A percentile compares a stretch with the other conserved stretches of the same genome.
Conservation (phyloP, 257 asterid genomes). For the Asclepias syriaca region DNA sequence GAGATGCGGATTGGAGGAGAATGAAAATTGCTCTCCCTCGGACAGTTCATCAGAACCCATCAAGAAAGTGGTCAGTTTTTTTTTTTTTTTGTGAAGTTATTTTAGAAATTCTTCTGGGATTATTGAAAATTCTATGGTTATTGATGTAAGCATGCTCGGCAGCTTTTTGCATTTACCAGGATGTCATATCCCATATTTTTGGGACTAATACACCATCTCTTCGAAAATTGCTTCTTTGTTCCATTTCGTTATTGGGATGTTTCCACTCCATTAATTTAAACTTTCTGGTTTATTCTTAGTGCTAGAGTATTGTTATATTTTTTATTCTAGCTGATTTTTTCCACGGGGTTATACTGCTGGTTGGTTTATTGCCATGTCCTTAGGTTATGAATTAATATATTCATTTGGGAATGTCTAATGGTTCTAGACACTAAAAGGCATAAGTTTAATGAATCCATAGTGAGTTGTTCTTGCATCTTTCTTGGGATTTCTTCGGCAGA, state of each 20-base stretch:
- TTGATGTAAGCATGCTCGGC: background rate
- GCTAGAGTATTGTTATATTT: background rate
- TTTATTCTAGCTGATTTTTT: background rate
- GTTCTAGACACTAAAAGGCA: too few relatives aligned
- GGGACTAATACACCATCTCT: background rate
- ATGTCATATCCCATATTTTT: background rate
- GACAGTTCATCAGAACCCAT: slow-evolving; percentile 33
- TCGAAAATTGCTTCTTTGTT: background rate
- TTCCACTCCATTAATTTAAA: background rate
- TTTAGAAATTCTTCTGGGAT: slow-evolving; percentile 4
- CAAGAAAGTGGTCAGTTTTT: slow-evolving; percentile 39
- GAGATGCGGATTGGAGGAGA: slow-evolving; percentile 55
- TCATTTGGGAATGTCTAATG: background rate
- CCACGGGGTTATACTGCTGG: background rate
- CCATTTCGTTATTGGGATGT: background rate
- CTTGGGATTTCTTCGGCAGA: background rate
- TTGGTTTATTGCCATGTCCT: background rate
- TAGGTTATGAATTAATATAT: background rate
- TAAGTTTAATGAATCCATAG: background rate
- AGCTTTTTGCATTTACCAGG: background rate
- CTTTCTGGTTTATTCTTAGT: background rate
- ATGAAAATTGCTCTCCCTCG: slow-evolving; percentile 38
- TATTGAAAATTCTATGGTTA: background rate
- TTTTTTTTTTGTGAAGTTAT: background rate
- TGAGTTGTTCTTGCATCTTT: background rate